Evolutionary conservation across 2,329 filamentous ascomycete genomes (phyloP), one percentile per base, ranked within the genome.

Genomic region (Dendrostoma leiphaemia): DNA sequence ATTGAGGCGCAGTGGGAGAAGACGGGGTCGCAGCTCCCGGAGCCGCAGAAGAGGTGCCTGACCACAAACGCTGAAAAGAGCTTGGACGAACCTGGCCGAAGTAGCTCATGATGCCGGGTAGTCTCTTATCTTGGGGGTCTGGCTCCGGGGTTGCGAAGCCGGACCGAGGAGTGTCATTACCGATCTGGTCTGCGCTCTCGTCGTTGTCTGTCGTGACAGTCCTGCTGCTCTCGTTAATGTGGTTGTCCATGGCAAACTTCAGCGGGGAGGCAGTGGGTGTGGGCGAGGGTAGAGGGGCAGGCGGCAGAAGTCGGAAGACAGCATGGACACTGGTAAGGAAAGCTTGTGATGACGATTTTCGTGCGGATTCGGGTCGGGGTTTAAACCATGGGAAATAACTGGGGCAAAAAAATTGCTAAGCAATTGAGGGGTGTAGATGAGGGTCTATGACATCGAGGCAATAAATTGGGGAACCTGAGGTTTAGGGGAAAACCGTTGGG

Each of bases 1-100:
- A 50, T 49, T 45, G 55, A 48, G 62, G 53, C 29, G 63, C 53
- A 41, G 59, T 49, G 45, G 60, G 53, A 40, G 65, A 66, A 57
- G 65, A 63, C 58, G 63, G 64, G 64, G 69, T 64, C 62, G 69
- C 68, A 65, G 67, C 65, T 67, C 71, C 64, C 71, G 71, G 65
- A 69, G 69, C 65, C 61, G 64, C 68, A 66, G 67, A 66, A 63
- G 69, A 71, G 56, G 65, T 66, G 63, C 69, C 64, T 63, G 68
- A 71, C 63, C 70, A 69, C 65, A 71, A 72, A 70, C 70, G 69
- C 63, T 77, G 74, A 81, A 82, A 81, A 85, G 86, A 84, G 79
- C 83, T 84, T 81, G 83, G 83, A 97, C 94, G 87, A 96, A 99
- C 94, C 93, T 99, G 94, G 79, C 88, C 89, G 83, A 97, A 96